These are phyloP conservation scores for Ogataea corticis DNA, from an alignment of 805 yeast species.

Conservation along the genomic window DNA sequence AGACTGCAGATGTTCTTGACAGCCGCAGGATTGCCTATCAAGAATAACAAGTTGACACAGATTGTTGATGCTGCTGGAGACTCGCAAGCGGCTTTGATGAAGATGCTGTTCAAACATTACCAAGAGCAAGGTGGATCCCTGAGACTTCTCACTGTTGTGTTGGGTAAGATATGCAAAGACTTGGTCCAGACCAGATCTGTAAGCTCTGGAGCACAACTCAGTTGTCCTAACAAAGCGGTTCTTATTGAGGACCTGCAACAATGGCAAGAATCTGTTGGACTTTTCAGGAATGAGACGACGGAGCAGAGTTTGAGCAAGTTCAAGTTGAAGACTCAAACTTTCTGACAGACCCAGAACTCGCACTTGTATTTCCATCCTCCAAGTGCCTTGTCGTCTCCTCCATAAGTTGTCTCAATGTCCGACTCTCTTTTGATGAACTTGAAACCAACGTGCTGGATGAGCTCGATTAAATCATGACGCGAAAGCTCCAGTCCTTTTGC, in stretches of 20 bases:
- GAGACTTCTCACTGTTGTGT: conserved; percentile 22
- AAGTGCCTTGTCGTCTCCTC: conserved; percentile 49
- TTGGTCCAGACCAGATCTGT: conserved; percentile 7
- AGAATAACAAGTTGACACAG: conserved; percentile 38
- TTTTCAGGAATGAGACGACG: conserved; percentile 9
- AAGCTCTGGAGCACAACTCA: not conserved
- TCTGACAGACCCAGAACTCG: conserved; percentile 66
- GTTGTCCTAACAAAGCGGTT: not conserved
- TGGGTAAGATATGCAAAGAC: conserved; percentile 24
- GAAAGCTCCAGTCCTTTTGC: conserved; percentile 60
- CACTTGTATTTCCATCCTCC: conserved; percentile 61
- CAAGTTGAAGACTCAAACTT: conserved; percentile 10
- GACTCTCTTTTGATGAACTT: conserved; percentile 44
- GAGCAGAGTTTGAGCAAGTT: conserved; percentile 6
- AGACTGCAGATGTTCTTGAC: conserved; percentile 47
- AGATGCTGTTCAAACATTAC: conserved; percentile 44
- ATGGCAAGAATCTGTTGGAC: conserved; percentile 27
- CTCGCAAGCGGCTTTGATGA: conserved; percentile 38
- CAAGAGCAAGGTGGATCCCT: conserved; percentile 39
- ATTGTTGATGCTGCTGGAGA: conserved; percentile 42
- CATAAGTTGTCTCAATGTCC: conserved; percentile 51
- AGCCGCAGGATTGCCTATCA: conserved; percentile 48
- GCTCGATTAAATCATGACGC: conserved; percentile 50
- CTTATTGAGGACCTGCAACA: conserved; percentile 15
- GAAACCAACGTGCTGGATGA: conserved; percentile 54